A percentile compares a stretch with the other conserved stretches of the same genome.
phyloP scores from a whole-genome alignment of 148 eudicot genomes.

The Cornus kousa region DNA sequence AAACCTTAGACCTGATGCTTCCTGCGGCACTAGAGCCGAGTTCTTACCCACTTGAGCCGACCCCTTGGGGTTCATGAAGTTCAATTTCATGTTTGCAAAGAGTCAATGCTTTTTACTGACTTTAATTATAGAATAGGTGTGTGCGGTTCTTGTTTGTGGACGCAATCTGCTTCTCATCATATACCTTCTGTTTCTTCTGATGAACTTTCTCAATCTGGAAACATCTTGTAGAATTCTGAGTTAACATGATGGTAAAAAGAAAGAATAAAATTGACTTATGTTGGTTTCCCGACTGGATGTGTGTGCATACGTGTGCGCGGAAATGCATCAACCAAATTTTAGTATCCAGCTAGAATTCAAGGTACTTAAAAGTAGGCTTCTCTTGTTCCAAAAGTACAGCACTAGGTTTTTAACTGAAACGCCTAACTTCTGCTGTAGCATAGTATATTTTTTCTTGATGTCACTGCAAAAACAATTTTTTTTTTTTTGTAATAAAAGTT shows the following conservation, averaged over 20 bases:
- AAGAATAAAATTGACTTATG: neutral
- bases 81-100: too few relatives aligned
- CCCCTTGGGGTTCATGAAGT: neutral
- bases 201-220: neutral
- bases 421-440: too few relatives aligned
- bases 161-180: neutral
- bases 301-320: too few relatives aligned
- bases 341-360: neutral
- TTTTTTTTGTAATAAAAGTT: too few relatives aligned
- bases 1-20: too few relatives aligned
- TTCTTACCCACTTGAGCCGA: too few relatives aligned
- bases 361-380: neutral
- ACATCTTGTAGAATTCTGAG: neutral
- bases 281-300: too few relatives aligned
- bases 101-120: neutral
- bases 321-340: neutral
- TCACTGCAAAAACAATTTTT: too few relatives aligned
- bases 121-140: neutral
- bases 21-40: too few relatives aligned
- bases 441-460: too few relatives aligned
- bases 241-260: neutral
- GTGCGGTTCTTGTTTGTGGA: neutral
- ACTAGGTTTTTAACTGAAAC: neutral
- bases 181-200: neutral
- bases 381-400: neutral